Conservation (phyloP, 306 rosid genomes). For the Mimosa bimucronata region DNA sequence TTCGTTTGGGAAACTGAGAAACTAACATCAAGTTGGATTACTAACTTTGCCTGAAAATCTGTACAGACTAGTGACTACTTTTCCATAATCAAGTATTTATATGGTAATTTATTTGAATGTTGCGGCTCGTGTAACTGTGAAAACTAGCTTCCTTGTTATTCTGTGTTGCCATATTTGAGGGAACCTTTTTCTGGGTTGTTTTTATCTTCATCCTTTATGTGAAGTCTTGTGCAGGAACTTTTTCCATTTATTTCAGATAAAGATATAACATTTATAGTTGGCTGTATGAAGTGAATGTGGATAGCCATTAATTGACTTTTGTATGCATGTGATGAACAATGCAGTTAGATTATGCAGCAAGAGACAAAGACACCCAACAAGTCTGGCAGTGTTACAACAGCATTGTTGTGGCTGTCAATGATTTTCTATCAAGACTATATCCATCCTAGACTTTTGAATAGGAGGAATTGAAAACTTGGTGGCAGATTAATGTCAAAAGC, state of each 20-base stretch:
- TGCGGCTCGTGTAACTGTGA: not conserved
- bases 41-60: conserved; percentile 18
- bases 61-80: not conserved
- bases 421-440: conserved; percentile 63
- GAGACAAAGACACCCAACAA: conserved; percentile 62
- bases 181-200: not conserved
- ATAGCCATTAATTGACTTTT: not conserved
- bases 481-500: conserved; percentile 3
- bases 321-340: conserved; percentile 29
- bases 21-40: conserved; percentile 26
- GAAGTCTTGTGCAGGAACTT: not conserved
- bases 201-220: not conserved
- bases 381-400: conserved; percentile 62
- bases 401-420: conserved; percentile 57
- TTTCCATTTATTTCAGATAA: not conserved
- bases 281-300: not conserved
- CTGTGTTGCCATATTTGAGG: not conserved
- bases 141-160: not conserved
- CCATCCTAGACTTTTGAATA: conserved; percentile 4
- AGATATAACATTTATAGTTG: not conserved
- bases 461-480: conserved; percentile 20
- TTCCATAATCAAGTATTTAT: not conserved
- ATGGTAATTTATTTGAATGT: not conserved
- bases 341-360: conserved; percentile 90
- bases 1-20: not conserved